Evolutionary conservation across 371 early-diverging fungal species (phyloP), one percentile per base, ranked within the genome.

Genomic region (Encephalitozoon intestinalis): DNA sequence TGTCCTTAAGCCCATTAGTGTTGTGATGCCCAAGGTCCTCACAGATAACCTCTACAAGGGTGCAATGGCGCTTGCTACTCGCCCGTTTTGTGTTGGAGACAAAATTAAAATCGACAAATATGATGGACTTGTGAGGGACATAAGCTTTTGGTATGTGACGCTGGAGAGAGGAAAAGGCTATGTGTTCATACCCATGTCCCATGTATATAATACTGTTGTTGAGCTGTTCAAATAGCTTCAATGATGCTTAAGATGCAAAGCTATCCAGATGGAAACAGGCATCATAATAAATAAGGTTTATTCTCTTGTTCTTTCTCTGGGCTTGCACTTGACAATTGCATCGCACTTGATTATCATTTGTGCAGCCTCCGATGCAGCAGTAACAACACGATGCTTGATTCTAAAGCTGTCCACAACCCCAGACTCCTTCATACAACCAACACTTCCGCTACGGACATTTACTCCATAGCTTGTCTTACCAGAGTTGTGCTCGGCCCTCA

Each of bases 341-440:
- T 99, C 97, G 44, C 96, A 96, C 79, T 97, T 90, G 39, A 99
- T 86, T 82, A 99, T 92, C 92, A 95, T 92, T 87, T 97, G 97
- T 49, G 96, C 94, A 11, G 95, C 94, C 86, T 99, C 99, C 12
- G 93, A 89, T 37, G 99, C 97, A 79, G 92, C 91, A 71, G 92
- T 86, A 58, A 97, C 87, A 21, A 99, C 94, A 84, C 95, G 93
- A 67, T 91, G 90, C 88, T 99, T 99, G 69, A 97, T 89, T 86
- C 95, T 92, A 88, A 90, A 93, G 39, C 93, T 92, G 85, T 99
- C 99, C 58, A 94, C 92, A 81, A 99, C 91, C 63, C 93, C 93
- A 65, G 90, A 84, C 66, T 88, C 90, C 70, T 89, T 87, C 84
- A 96, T 91, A 84, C 94, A 91, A 8, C 87, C 89, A 23, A 95